phyloP scores from a whole-genome alignment of 495 filamentous ascomycete genomes.

The Thermothielavioides terrestris region DNA sequence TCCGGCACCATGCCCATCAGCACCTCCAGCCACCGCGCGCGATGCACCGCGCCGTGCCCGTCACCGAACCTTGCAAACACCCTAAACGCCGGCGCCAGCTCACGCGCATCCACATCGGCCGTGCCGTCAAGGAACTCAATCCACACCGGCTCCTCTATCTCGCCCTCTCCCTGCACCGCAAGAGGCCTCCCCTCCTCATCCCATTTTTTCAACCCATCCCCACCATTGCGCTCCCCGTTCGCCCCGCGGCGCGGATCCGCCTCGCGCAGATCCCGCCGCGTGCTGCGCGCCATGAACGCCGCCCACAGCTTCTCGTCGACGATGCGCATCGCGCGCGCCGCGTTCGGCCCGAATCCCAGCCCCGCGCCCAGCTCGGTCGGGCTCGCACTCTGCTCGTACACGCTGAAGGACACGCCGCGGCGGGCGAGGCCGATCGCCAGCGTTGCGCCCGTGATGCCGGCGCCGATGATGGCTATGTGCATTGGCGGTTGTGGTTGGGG shows the following conservation, averaged over 20 bases:
- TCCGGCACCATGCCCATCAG: slow-evolving; percentile 47
- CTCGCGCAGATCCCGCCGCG: not conserved
- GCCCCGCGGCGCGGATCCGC: not conserved
- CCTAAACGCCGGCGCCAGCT: slow-evolving; percentile 15
- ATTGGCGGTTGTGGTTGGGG: no score
- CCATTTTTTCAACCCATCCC: not conserved
- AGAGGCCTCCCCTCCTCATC: not conserved
- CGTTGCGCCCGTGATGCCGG: slow-evolving; percentile 46
- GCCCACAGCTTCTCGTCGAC: slow-evolving; percentile 2
- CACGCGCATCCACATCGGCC: not conserved
- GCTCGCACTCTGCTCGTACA: slow-evolving; percentile 45
- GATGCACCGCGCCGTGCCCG: slow-evolving; percentile 36
- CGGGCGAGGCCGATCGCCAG: slow-evolving; percentile 40
- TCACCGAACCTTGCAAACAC: slow-evolving; percentile 14
- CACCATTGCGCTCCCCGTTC: not conserved
- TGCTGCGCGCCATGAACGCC: slow-evolving; percentile 14
- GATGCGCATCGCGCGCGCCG: slow-evolving; percentile 45
- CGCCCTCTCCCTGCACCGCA: no score
- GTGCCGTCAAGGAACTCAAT: slow-evolving; percentile 19
- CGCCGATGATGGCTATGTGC: slow-evolving; percentile 46
- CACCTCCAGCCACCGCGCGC: slow-evolving; percentile 53
- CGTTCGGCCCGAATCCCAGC: slow-evolving; percentile 52
- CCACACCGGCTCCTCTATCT: slow-evolving; percentile 4
- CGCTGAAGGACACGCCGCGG: slow-evolving; percentile 33
- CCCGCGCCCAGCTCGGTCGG: slow-evolving; percentile 56